These are phyloP conservation scores for Boletus pseudo-olivaceus DNA, from an alignment of 768 basidiomycete species.

Conservation along the genomic window DNA sequence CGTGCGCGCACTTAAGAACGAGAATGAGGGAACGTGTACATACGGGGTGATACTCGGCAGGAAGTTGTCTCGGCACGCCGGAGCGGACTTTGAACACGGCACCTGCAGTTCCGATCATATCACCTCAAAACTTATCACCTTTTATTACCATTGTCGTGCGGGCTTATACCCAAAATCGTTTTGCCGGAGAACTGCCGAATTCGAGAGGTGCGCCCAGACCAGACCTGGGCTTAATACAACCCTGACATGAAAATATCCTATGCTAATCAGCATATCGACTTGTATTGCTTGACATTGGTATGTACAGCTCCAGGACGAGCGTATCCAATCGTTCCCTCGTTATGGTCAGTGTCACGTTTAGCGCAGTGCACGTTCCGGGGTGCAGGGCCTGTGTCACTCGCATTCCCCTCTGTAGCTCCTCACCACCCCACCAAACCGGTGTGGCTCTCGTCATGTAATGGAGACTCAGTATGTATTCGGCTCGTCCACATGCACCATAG, in stretches of 20 bases:
- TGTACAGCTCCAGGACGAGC: not conserved
- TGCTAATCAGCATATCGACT: not conserved
- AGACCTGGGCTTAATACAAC: not conserved
- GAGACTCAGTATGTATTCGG: not conserved
- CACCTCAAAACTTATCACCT: no score
- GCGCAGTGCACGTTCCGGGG: not conserved
- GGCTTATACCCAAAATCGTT: no score
- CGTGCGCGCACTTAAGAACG: not conserved
- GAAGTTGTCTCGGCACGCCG: no score
- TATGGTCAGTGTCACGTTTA: no score
- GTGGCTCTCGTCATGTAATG: not conserved
- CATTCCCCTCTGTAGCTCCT: not conserved
- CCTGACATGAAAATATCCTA: not conserved
- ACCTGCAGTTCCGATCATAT: no score
- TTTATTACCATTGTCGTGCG: no score
- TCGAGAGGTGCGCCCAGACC: not conserved
- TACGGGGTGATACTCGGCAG: not conserved
- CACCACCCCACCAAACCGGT: not conserved
- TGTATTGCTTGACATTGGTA: not conserved
- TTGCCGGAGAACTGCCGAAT: no score
- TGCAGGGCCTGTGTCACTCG: not conserved
- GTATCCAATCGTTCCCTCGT: not conserved
- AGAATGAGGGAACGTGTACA: not conserved
- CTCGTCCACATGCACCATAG: not conserved
- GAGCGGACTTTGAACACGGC: no score